A percentile compares a stretch with the other conserved stretches of the same genome.
Evolutionary conservation across 352 stramenopile genomes (phyloP).

Genomic region (Blastocystis sp.): DNA sequence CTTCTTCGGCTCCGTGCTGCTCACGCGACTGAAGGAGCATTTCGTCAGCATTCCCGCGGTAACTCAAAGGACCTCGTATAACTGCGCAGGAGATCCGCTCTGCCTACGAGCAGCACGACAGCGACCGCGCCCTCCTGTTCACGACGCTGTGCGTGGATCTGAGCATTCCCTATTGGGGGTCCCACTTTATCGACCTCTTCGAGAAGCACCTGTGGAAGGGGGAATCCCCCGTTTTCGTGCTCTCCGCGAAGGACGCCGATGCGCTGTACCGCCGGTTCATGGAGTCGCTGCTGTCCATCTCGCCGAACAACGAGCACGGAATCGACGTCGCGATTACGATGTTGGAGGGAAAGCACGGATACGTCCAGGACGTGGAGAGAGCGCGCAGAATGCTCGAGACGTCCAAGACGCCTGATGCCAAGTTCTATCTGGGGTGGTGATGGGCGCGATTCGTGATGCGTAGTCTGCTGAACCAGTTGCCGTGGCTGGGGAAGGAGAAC

Average conservation of each 20-base stretch:
- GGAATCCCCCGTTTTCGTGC: neutral
- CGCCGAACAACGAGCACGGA: slow-evolving; percentile 15
- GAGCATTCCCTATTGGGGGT: slow-evolving; percentile 53
- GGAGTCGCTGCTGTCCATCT: slow-evolving; percentile 20
- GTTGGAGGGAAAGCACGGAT: slow-evolving; percentile 43
- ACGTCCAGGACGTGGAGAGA: neutral
- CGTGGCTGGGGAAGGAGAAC: neutral
- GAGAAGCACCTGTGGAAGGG: slow-evolving; percentile 23
- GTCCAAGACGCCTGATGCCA: neutral
- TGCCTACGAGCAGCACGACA: neutral
- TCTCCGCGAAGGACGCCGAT: neutral
- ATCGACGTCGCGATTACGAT: slow-evolving; percentile 1
- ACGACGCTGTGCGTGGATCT: slow-evolving; percentile 3
- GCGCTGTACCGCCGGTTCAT: slow-evolving; percentile 20
- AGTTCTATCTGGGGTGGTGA: slow-evolving; percentile 31
- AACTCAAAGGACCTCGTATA: neutral
- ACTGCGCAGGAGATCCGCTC: neutral
- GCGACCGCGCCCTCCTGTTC: slow-evolving; percentile 10
- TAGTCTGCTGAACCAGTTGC: neutral
- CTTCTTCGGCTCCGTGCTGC: slow-evolving; percentile 33
- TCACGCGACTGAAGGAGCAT: neutral
- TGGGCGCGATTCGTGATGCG: neutral
- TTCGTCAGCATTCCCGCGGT: neutral
- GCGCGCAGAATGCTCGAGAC: slow-evolving; percentile 25
- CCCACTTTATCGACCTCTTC: slow-evolving; percentile 63